phyloP scores from a whole-genome alignment of 1,139 yeast genomes.

The Yamadazyma mexicana region DNA sequence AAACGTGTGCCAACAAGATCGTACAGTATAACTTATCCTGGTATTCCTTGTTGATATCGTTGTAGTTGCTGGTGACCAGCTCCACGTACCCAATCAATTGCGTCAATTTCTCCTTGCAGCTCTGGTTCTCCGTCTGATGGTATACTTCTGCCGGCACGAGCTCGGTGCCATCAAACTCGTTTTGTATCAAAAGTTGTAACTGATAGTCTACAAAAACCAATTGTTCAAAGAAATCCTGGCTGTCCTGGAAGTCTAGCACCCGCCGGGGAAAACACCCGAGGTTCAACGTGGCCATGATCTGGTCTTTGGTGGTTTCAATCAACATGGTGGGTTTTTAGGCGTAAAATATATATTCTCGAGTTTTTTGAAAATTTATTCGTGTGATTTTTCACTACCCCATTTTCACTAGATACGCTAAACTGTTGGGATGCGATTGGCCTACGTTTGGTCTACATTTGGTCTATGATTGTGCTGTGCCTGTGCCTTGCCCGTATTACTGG shows the following conservation, averaged over 20 bases:
- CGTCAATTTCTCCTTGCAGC: slow-evolving; percentile 22
- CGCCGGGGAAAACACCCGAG: slow-evolving; percentile 42
- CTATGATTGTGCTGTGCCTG: too few relatives aligned
- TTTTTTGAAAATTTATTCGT: not conserved
- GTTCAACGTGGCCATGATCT: slow-evolving; percentile 23
- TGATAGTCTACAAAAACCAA: slow-evolving; percentile 42
- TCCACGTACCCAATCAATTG: slow-evolving; percentile 32
- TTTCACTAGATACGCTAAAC: too few relatives aligned
- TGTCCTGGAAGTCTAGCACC: slow-evolving; percentile 34
- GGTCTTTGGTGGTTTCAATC: slow-evolving; percentile 14
- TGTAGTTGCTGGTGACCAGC: slow-evolving; percentile 30
- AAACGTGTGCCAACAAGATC: slow-evolving; percentile 38
- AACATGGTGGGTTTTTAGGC: slow-evolving; percentile 13
- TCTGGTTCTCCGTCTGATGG: slow-evolving; percentile 16
- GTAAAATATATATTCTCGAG: not conserved
- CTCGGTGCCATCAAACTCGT: slow-evolving; percentile 32
- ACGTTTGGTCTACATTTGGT: too few relatives aligned
- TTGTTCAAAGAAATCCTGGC: slow-evolving; percentile 38
- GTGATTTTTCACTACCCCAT: slow-evolving; percentile 1
- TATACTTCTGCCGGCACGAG: slow-evolving; percentile 22
- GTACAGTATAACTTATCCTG: slow-evolving; percentile 36
- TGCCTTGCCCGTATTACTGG: too few relatives aligned
- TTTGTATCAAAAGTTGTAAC: slow-evolving; percentile 34
- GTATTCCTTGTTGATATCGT: slow-evolving; percentile 23
- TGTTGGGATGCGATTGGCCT: too few relatives aligned